Evolutionary conservation across 2,329 filamentous ascomycete species (phyloP), one percentile per base, ranked within the genome.

Genomic region (Pseudocercospora cruenta): DNA sequence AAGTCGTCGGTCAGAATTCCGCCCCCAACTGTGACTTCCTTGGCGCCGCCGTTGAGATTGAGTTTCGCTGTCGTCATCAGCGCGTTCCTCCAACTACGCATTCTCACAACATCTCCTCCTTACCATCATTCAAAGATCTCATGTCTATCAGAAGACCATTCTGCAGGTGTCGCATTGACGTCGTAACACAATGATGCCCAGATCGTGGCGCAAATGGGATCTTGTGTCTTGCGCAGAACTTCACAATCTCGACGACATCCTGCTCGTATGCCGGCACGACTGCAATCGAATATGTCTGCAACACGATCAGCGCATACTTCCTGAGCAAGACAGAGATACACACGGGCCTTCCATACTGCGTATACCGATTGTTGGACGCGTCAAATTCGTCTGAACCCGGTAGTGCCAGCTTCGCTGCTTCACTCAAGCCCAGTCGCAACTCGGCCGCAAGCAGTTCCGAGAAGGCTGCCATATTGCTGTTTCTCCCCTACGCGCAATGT

Each of bases 321-420:
- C 22, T 16, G 39, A 21, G 7, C 21, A 43, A 51, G 26, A 33
- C 28, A n/a, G 54, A 21, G 2, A 10, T 24, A 61, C 58, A 10
- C 28, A 61, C 58, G 19, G 58, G 58, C 49, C 60, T 33, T 12
- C 49, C 60, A 62, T 62, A 62, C 60, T 62, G 60, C n/a, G 60
- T 62, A 28, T 61, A 61, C 16, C 58, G 58, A 10, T 47, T 31
- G 24, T 61, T 45, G 9, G 58, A 61, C 16, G 43, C 19, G 19
- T 45, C 43, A n/a, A 61, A 61, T 16, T 61, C 58, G 14, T 61
- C 58, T 19, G 58, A 28, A 16, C 58, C 58, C 4, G 21, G 45
- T 4, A 49, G n/a, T 5, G 58, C 58, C 21, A 61, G 22, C 7
- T 31, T 31, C 16, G 58, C 58, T 21, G 8, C n/a, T 22, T 49